Evolutionary conservation across 352 stramenopile species (phyloP), one percentile per base, ranked within the genome.

Genomic region (Thalassiosira hispida): DNA sequence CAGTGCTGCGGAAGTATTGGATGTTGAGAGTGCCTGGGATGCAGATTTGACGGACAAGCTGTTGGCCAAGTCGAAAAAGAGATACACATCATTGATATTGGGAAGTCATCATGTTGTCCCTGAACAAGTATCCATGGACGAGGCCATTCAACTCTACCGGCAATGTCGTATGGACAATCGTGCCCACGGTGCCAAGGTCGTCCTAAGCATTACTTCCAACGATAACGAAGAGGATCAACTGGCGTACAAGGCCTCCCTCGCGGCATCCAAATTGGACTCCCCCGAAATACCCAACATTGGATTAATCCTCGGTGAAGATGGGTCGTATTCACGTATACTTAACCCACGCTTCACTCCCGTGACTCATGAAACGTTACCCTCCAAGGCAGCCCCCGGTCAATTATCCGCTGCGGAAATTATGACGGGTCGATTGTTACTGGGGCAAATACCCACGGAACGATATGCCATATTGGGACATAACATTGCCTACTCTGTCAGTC

Each of bases 381-480:
- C 90, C 23, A 95, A 96, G 23, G 97, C 97, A 0, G 97, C 97
- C 2, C 97, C 97, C 0, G 97, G 97, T 20, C 97, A 99, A 87
- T 88, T 99, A 55, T 97, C 96, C 1, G 92, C 97, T 0, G 89
- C 91, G 35, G 93, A 98, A 83, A 98, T 99, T 72, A 96, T 98
- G 92, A 81, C 84, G 3, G 82, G 76, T 33, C 67, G 87, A 11
- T 16, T 93, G 14, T 23, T 93, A 0, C 89, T 53, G 1, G 90
- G 90, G 46, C 76, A 91, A 33, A 56, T 95, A 27, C 63, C 78
- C n/a, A 33, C 75, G 0, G 70, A 90, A 40, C 89, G 93, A 56
- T 98, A 98, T 88, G 97, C 91, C 65, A 96, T 99, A 67, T 96
- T 99, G 79, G 97, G 97, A 42, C 94, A 94, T 33, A 97, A 98